Conservation (phyloP, 1,284 basidiomycete genomes). For the Athelia psychrophila region DNA sequence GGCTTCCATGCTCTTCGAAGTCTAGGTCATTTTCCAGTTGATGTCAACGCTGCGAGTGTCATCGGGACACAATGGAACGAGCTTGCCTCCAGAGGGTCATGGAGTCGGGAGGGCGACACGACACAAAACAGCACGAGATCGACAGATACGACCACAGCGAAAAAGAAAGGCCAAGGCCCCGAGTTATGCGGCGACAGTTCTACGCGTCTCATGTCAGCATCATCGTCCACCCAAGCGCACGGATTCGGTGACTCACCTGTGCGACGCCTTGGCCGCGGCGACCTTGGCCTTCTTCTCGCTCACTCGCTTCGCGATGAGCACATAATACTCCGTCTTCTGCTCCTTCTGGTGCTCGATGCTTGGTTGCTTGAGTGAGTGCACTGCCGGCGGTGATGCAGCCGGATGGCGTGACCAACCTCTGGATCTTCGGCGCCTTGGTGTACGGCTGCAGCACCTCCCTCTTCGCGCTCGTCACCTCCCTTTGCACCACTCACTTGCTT, state of each 20-base stretch:
- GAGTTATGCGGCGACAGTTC: no score
- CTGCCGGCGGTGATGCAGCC: conserved; percentile 96
- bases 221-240: no score
- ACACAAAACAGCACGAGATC: not conserved
- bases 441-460: conserved; percentile 94
- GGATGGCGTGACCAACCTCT: conserved; percentile 92
- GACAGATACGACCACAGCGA: not conserved
- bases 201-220: not conserved
- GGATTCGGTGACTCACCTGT: conserved; percentile 45
- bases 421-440: conserved; percentile 96
- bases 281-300: conserved; percentile 92
- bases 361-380: conserved; percentile 85
- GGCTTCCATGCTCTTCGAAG: conserved; percentile 46
- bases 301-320: conserved; percentile 85
- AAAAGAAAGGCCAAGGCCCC: not conserved
- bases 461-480: conserved; percentile 89
- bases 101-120: not conserved
- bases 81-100: not conserved
- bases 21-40: conserved; percentile 33
- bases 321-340: conserved; percentile 92
- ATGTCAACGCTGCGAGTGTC: conserved; percentile 30
- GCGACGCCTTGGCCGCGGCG: conserved; percentile 74
- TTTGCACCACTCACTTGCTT: conserved; percentile 94
- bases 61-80: conserved; percentile 13
- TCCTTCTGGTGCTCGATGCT: conserved; percentile 91